These are phyloP conservation scores for Coemansia sp. DNA, from an alignment of 192 early-diverging fungal genomes.

Conservation along the genomic window DNA sequence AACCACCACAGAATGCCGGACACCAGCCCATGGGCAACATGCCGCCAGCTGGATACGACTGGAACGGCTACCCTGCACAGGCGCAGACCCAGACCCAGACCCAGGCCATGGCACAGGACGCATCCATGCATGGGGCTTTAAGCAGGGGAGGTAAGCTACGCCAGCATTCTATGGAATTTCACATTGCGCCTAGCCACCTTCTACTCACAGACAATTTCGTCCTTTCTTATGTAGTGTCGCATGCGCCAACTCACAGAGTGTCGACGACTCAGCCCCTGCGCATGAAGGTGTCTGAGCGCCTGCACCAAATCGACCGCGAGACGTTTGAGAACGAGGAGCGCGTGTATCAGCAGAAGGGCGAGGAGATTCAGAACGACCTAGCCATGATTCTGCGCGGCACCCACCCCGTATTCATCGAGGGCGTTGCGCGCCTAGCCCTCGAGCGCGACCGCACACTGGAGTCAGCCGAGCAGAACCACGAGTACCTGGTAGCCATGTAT, in stretches of 20 bases:
- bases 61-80: slow-evolving; percentile 32
- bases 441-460: slow-evolving; percentile 73
- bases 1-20: slow-evolving; percentile 3
- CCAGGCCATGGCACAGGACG: not conserved
- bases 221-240: not conserved
- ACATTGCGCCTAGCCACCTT: not conserved
- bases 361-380: slow-evolving; percentile 48
- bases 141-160: not conserved
- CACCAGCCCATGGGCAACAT: slow-evolving; percentile 7
- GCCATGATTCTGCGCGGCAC: slow-evolving; percentile 54
- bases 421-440: slow-evolving; percentile 57
- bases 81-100: not conserved
- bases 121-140: not conserved
- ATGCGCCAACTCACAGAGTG: not conserved
- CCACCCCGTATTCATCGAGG: slow-evolving; percentile 69
- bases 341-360: slow-evolving; percentile 43
- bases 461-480: slow-evolving; percentile 59
- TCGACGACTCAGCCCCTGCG: slow-evolving; percentile 37
- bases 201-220: not conserved
- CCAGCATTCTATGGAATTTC: not conserved
- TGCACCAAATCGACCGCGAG: slow-evolving; percentile 53
- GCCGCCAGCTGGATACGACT: slow-evolving; percentile 36
- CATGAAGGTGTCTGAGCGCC: slow-evolving; percentile 40
- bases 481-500: slow-evolving; percentile 37
- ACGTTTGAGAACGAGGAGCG: slow-evolving; percentile 33